Conservation (phyloP, 192 early-diverging fungal genomes). For the Obelidium mucronatum region DNA sequence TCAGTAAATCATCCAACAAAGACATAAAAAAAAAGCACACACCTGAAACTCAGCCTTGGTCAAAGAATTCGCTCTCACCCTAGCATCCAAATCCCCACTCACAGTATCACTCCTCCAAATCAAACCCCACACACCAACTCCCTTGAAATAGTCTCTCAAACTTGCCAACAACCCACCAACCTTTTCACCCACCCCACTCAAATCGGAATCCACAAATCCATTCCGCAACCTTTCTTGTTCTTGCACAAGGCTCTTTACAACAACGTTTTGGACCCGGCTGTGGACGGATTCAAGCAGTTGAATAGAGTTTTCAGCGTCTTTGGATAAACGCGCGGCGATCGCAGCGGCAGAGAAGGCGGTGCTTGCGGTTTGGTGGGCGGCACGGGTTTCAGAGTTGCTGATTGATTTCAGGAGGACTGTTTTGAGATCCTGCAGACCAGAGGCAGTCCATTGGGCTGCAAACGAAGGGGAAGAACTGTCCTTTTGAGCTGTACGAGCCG, state of each 20-base stretch:
- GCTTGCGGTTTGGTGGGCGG: neutral
- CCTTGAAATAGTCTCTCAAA: slow-evolving; percentile 35
- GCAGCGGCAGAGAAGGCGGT: neutral
- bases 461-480: slow-evolving; percentile 7
- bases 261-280: neutral
- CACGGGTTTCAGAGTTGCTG: slow-evolving; percentile 3
- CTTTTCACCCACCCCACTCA: slow-evolving; percentile 35
- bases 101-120: slow-evolving; percentile 40
- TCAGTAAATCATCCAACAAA: neutral
- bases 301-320: slow-evolving; percentile 1
- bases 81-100: slow-evolving; percentile 32
- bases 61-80: slow-evolving; percentile 39
- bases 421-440: slow-evolving; percentile 37
- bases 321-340: neutral
- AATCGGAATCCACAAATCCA: slow-evolving; percentile 45
- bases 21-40: neutral
- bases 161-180: slow-evolving; percentile 34
- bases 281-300: slow-evolving; percentile 14
- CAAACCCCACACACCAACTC: slow-evolving; percentile 38
- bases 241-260: slow-evolving; percentile 22
- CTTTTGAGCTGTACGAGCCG: neutral
- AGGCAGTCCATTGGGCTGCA: neutral
- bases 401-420: slow-evolving; percentile 26
- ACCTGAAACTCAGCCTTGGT: slow-evolving; percentile 47
- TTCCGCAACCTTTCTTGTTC: slow-evolving; percentile 44